Evolutionary conservation across 306 rosid species (phyloP), one percentile per base, ranked within the genome.

Genomic region (Morella rubra): DNA sequence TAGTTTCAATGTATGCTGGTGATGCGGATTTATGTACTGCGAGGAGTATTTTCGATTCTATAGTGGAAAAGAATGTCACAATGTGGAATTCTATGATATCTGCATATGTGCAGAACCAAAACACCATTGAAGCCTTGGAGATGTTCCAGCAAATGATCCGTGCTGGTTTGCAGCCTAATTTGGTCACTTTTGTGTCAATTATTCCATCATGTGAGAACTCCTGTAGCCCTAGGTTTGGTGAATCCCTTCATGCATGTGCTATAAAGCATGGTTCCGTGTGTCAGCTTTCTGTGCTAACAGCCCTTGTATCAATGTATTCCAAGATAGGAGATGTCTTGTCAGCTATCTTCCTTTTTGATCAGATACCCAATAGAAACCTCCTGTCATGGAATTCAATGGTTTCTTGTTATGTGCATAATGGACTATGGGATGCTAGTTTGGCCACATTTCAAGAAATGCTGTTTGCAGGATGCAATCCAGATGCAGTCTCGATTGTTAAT

Each of bases 51-150:
- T 84, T 84, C 73, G 87, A 80, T 76, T 73, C 65, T 15, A 72
- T 69, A 14, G 32, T 27, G 12, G 70, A 59, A 44, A 84, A 67
- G 55, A 76, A 69, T 45, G 76, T 42, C 67, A 44, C 75, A 18
- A 65, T 73, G 60, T 80, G 81, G 87, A 84, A 80, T 73, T 75
- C 87, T 53, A 59, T 80, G 76, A 80, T 84, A 44, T 80, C 76
- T 73, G 75, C 87, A 18, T 73, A 80, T 52, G 61, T 76, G 45
- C 87, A 59, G 67, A 73, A 74, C 79, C 67, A 76, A 47, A 61
- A 51, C 58, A 73, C 81, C 10, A 7, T 49, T 6, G 71, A 61
- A 47, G 80, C 87, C 65, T 76, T 80, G 53, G 58, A 42, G 59
- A 27, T 59, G 84, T 84, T 84, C 76, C 62, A 9, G 20, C 41